phyloP scores from a whole-genome alignment of 2,329 filamentous ascomycete species.

The Epichloe festucae region DNA sequence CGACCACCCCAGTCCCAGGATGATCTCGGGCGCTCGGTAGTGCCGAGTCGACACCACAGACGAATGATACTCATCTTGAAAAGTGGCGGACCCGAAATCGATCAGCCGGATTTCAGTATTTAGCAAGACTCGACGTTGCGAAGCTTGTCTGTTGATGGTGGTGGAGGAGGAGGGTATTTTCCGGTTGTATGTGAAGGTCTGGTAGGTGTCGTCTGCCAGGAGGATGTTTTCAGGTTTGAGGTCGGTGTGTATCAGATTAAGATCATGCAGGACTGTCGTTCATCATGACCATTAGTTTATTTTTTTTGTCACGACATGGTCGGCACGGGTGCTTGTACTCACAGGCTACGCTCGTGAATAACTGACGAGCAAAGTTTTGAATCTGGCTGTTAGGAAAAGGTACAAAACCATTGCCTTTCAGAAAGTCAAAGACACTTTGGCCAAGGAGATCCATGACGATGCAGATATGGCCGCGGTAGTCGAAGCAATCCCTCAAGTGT shows the following conservation, averaged over 20 bases:
- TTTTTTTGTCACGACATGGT: not conserved
- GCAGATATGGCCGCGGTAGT: slow-evolving; percentile 94
- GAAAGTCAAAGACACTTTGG: slow-evolving; percentile 95
- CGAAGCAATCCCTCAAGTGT: slow-evolving; percentile 90
- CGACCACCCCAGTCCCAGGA: slow-evolving; percentile 57
- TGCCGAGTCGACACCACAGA: slow-evolving; percentile 59
- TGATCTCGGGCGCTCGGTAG: slow-evolving; percentile 59
- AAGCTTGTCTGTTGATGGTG: slow-evolving; percentile 46
- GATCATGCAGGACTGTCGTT: slow-evolving; percentile 70
- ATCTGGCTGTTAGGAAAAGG: slow-evolving; percentile 98
- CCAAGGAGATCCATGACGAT: slow-evolving; percentile 66
- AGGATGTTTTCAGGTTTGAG: slow-evolving; percentile 60
- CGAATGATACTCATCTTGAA: slow-evolving; percentile 61
- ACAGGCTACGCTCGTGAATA: slow-evolving; percentile 98
- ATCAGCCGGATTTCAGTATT: slow-evolving; percentile 59
- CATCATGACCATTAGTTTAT: not conserved
- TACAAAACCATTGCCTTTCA: slow-evolving; percentile 90
- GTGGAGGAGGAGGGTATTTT: slow-evolving; percentile 55
- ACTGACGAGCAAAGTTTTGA: slow-evolving; percentile 86
- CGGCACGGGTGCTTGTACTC: slow-evolving; percentile 28
- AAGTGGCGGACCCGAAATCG: slow-evolving; percentile 60
- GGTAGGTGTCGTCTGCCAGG: slow-evolving; percentile 50
- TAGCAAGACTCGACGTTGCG: slow-evolving; percentile 49
- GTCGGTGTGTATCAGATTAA: slow-evolving; percentile 91
- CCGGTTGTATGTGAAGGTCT: slow-evolving; percentile 59